Conservation (phyloP, 352 stramenopile genomes). For the Phytophthora sansomeana region DNA sequence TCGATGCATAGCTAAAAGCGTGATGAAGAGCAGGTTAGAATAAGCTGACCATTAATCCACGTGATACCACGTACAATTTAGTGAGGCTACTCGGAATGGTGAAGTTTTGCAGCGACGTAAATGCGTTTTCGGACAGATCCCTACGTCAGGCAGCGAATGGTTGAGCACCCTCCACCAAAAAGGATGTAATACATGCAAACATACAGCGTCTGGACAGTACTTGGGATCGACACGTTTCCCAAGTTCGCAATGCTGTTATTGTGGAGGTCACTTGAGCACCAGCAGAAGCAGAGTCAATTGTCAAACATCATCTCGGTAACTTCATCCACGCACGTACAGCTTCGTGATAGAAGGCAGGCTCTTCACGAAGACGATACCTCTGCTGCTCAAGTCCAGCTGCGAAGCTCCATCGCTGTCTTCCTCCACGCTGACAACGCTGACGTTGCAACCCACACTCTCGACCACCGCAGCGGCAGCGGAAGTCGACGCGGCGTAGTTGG, state of each 20-base stretch:
- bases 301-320: not conserved
- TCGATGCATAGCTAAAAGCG: conserved; percentile 27
- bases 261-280: conserved; percentile 34
- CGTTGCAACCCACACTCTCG: conserved; percentile 31
- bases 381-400: conserved; percentile 38
- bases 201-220: conserved; percentile 39
- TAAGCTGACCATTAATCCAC: not conserved
- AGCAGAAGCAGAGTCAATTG: not conserved
- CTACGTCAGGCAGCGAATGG: conserved; percentile 8
- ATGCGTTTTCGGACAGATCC: conserved; percentile 47
- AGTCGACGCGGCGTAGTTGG: conserved; percentile 11
- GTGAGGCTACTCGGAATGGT: conserved; percentile 35
- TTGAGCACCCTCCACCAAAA: not conserved
- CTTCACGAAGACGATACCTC: conserved; percentile 37
- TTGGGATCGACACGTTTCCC: conserved; percentile 35
- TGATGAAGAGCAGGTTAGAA: not conserved
- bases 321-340: conserved; percentile 27
- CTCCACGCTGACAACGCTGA: conserved; percentile 31
- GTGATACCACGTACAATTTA: conserved; percentile 35
- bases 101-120: conserved; percentile 36
- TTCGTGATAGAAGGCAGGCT: conserved; percentile 39
- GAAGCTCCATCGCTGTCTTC: conserved; percentile 10
- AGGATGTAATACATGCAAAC: not conserved
- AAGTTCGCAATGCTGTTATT: conserved; percentile 44
- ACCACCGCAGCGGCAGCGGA: conserved; percentile 26